Conservation (phyloP, 441 rosid species). For the Flueggea neowawraea region DNA sequence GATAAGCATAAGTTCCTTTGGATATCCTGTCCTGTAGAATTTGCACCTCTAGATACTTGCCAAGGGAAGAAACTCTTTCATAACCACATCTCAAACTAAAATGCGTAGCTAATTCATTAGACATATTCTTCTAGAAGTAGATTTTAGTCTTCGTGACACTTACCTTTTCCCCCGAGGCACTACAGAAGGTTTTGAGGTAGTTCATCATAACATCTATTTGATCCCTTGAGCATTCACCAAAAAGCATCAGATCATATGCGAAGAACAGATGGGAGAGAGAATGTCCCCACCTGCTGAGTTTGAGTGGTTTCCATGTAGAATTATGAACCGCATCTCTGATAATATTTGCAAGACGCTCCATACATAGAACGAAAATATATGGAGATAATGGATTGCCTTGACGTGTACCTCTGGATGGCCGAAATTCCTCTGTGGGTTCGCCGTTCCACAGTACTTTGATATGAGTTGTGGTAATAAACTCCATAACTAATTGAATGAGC, state of each 20-base stretch:
- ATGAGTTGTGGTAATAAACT: background rate
- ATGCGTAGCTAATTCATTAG: too few species aligned
- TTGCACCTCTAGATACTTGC: too few species aligned
- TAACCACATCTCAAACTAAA: too few species aligned
- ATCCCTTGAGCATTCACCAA: background rate
- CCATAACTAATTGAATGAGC: too few species aligned
- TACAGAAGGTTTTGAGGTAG: too few species aligned
- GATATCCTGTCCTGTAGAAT: too few species aligned
- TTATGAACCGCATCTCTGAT: background rate
- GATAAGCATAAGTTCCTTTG: too few species aligned
- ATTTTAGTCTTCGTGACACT: too few species aligned
- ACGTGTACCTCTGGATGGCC: background rate
- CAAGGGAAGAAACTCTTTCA: too few species aligned
- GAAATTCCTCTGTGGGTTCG: background rate
- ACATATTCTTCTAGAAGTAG: too few species aligned
- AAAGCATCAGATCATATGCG: background rate
- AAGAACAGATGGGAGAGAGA: background rate
- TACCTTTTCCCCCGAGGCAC: too few species aligned
- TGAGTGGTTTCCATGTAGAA: background rate
- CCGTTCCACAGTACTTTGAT: background rate
- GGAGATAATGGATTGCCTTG: background rate
- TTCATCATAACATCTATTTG: background rate
- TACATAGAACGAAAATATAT: too few species aligned
- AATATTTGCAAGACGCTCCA: background rate
- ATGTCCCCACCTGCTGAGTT: background rate